These are phyloP conservation scores for Botrytis aclada DNA, from an alignment of 2,329 filamentous ascomycete species.

Conservation along the genomic window DNA sequence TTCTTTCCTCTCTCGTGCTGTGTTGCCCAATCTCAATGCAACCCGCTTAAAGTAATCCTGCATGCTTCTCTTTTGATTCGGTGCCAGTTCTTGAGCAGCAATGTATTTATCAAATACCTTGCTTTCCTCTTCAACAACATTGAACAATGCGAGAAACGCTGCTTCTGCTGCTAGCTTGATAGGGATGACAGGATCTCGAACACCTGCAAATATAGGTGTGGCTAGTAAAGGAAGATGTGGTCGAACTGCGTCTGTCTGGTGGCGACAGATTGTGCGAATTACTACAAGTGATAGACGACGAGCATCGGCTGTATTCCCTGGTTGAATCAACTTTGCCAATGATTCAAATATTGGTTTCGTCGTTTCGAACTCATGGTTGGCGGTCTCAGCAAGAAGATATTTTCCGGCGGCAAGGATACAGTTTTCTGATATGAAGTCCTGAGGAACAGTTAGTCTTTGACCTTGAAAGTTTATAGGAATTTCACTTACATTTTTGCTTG, in stretches of 20 bases:
- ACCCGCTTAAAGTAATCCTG: slow-evolving; percentile 96
- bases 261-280: slow-evolving; percentile 76
- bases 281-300: slow-evolving; percentile 85
- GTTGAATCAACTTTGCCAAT: slow-evolving; percentile 70
- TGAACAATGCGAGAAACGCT: slow-evolving; percentile 87
- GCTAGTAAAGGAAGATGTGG: slow-evolving; percentile 80
- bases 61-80: slow-evolving; percentile 83
- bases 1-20: slow-evolving; percentile 84
- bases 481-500: slow-evolving; percentile 66
- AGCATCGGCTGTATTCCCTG: slow-evolving; percentile 76
- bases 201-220: slow-evolving; percentile 80
- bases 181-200: slow-evolving; percentile 88
- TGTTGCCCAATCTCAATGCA: slow-evolving; percentile 75
- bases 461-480: neutral
- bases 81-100: slow-evolving; percentile 62
- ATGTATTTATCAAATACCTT: slow-evolving; percentile 91
- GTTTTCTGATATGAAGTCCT: slow-evolving; percentile 86
- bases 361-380: slow-evolving; percentile 68
- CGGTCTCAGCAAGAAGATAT: slow-evolving; percentile 69
- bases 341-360: slow-evolving; percentile 78
- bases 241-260: slow-evolving; percentile 74
- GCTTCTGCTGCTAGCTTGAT: slow-evolving; percentile 94
- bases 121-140: slow-evolving; percentile 80
- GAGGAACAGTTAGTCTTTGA: slow-evolving; percentile 28
- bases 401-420: slow-evolving; percentile 87